phyloP scores from a whole-genome alignment of 2,329 filamentous ascomycete species.

The Gaeumannomyces tritici region DNA sequence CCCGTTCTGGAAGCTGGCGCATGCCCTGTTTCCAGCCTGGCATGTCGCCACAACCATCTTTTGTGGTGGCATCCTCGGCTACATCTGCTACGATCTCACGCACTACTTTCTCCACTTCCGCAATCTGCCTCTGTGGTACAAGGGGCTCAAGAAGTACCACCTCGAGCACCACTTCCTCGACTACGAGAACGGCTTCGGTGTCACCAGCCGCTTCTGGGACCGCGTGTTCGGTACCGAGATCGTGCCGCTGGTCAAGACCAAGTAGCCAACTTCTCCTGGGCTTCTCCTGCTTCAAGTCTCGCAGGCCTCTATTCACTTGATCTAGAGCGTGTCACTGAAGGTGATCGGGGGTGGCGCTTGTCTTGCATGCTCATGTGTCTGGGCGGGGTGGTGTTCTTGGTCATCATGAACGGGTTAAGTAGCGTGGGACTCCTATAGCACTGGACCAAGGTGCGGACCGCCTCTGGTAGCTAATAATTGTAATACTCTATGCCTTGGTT shows the following conservation, averaged over 20 bases:
- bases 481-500: not conserved
- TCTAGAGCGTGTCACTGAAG: not conserved
- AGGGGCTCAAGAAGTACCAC: conserved; percentile 92
- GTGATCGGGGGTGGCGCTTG: too few species aligned
- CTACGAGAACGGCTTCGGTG: conserved; percentile 94
- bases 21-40: conserved; percentile 76
- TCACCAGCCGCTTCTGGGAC: conserved; percentile 96
- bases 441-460: not conserved
- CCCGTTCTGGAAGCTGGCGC: conserved; percentile 89
- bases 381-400: not conserved
- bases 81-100: conserved; percentile 92
- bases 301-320: not conserved
- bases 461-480: not conserved
- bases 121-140: conserved; percentile 84
- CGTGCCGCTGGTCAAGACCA: conserved; percentile 22
- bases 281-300: not conserved
- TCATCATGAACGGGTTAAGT: not conserved
- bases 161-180: conserved; percentile 96
- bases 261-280: conserved; percentile 12
- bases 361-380: not conserved
- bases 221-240: conserved; percentile 84
- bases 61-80: conserved; percentile 89
- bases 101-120: conserved; percentile 98
- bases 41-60: conserved; percentile 67
- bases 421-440: not conserved